phyloP scores from a whole-genome alignment of 805 yeast genomes.

The Zygosaccharomyces lentus region DNA sequence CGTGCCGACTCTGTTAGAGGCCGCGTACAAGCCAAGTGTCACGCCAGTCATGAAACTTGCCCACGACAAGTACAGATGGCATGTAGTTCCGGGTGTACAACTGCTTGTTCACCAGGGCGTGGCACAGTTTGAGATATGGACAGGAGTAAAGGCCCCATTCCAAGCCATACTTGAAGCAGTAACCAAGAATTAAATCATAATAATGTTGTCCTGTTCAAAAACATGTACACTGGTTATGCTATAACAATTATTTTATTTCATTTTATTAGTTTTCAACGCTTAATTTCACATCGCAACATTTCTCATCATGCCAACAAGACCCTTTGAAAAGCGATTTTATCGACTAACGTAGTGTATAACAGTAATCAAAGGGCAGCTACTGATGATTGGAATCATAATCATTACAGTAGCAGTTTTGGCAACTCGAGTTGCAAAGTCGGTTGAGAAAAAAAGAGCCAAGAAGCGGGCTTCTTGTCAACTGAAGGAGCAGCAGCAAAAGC shows the following conservation, averaged over 20 bases:
- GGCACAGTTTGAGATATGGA: conserved; percentile 78
- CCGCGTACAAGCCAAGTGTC: conserved; percentile 86
- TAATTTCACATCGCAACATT: not conserved
- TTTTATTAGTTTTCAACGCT: not conserved
- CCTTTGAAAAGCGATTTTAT: not conserved
- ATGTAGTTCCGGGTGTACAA: conserved; percentile 83
- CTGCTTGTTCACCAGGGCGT: conserved; percentile 93
- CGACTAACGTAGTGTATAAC: not conserved
- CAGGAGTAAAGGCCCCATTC: conserved; percentile 61
- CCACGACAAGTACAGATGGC: conserved; percentile 57
- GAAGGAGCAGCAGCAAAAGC: not conserved
- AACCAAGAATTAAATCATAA: conserved; percentile 20
- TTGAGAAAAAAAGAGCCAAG: not conserved
- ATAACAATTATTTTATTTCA: not conserved
- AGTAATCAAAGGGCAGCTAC: not conserved
- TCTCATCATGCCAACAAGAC: not conserved
- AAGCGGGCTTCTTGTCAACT: not conserved
- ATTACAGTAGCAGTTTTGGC: not conserved
- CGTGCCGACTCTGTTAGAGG: conserved; percentile 67
- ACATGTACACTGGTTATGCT: not conserved
- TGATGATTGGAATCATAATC: not conserved
- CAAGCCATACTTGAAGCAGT: conserved; percentile 60
- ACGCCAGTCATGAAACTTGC: conserved; percentile 88
- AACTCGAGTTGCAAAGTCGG: not conserved
- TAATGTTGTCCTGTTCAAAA: not conserved